Evolutionary conservation across 2,329 filamentous ascomycete genomes (phyloP), one percentile per base, ranked within the genome.

Genomic region (Ophiostoma novo-ulmi): DNA sequence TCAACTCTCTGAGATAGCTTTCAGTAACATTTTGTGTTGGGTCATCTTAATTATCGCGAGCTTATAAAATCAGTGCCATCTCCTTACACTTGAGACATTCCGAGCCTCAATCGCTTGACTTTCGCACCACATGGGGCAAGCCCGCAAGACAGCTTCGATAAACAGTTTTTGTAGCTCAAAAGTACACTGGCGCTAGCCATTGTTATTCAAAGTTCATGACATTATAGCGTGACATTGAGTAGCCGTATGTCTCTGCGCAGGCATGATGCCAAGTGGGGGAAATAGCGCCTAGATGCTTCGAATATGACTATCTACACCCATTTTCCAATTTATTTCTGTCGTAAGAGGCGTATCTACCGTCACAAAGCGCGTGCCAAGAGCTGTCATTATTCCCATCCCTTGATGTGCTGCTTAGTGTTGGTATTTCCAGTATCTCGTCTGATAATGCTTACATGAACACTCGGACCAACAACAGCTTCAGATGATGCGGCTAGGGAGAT

Each of bases 231-330:
- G 22, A 35, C 26, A 7, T 13, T 31, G 10, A 58, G 52, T 13
- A 26, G 52, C n/a, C 52, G 22, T 58, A 6, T 35, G 58, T 31
- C 58, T 63, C 8, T 63, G 58, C 26, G 22, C 22, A 35, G 58
- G 58, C 58, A 63, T 63, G 26, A 20, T 63, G 58, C 58, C 58
- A 63, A 35, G 58, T 35, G 58, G 58, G 55, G 58, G 26, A 26
- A 63, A 14, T 20, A 26, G 58, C 26, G 26, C 58, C 58, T 63
- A 35, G 58, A 31, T 63, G 58, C 26, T 35, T 58, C 52, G 26
- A 63, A 63, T 20, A 63, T 63, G 26, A 35, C 13, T 35, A 63
- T 20, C 26, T 20, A 4, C 5, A 63, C 26, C 14, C 58, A 35
- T 35, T 13, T 63, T 35, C 6, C 26, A 35, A 35, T 63, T 3